Conservation (phyloP, 192 early-diverging fungal species). For the Neocallimastix lanati region DNA sequence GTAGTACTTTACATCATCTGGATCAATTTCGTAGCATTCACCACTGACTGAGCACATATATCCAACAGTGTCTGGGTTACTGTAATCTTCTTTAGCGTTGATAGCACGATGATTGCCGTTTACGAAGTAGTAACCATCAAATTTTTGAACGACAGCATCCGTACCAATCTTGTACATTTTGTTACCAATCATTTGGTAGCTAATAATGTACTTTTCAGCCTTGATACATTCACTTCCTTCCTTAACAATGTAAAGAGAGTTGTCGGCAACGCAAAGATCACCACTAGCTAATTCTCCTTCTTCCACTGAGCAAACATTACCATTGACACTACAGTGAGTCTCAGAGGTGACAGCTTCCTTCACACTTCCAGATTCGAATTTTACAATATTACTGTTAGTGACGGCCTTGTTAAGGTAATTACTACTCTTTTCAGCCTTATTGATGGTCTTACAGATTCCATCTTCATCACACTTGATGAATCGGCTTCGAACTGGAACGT, state of each 20-base stretch:
- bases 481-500: not conserved
- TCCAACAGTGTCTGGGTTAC: not conserved
- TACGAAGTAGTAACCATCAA: not conserved
- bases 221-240: not conserved
- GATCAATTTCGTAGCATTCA: not conserved
- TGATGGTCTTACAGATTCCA: not conserved
- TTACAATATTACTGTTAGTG: not conserved
- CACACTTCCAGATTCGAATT: not conserved
- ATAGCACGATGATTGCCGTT: not conserved
- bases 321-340: not conserved
- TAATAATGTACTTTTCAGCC: not conserved
- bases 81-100: not conserved
- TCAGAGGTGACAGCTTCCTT: not conserved
- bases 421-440: no score
- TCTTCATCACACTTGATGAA: not conserved
- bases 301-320: not conserved
- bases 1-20: not conserved
- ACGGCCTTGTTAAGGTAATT: no score
- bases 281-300: not conserved
- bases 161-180: not conserved
- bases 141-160: not conserved
- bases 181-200: not conserved
- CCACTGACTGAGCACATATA: not conserved
- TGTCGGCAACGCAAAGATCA: not conserved
- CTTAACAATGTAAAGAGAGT: not conserved